A percentile compares a stretch with the other conserved stretches of the same genome.
These are phyloP conservation scores for Pythium insidiosum DNA, from an alignment of 352 stramenopile species.

Conservation along the genomic window DNA sequence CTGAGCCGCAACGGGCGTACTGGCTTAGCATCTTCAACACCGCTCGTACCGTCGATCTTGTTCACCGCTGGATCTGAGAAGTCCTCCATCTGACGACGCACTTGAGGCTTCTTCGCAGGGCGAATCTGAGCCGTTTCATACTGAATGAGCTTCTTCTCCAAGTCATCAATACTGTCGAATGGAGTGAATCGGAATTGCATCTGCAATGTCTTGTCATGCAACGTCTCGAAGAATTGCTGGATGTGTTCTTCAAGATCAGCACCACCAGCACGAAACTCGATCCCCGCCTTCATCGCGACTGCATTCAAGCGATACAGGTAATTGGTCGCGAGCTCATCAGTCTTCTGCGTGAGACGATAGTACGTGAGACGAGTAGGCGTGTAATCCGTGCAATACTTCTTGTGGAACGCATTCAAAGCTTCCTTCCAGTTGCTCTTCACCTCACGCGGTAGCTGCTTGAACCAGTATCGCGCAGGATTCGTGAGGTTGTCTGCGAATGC, in stretches of 20 bases:
- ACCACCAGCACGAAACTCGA: slow-evolving; percentile 5
- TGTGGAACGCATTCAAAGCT: neutral
- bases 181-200: slow-evolving; percentile 4
- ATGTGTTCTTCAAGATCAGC: slow-evolving; percentile 10
- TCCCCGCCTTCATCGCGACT: neutral
- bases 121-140: slow-evolving; percentile 6
- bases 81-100: neutral
- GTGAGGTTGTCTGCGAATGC: slow-evolving; percentile 6
- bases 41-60: neutral
- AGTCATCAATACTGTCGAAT: slow-evolving; percentile 8
- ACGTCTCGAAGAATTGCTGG: slow-evolving; percentile 11
- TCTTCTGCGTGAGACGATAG: slow-evolving; percentile 12
- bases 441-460: slow-evolving; percentile 1
- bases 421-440: neutral
- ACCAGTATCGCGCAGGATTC: slow-evolving; percentile 1
- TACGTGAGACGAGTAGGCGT: slow-evolving; percentile 1
- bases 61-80: neutral
- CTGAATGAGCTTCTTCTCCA: slow-evolving; percentile 7
- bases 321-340: slow-evolving; percentile 6
- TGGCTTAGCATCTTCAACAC: neutral
- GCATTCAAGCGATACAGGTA: slow-evolving; percentile 16
- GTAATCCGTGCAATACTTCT: slow-evolving; percentile 6
- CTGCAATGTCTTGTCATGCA: slow-evolving; percentile 12
- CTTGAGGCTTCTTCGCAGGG: neutral
- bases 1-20: neutral